Percentiles rank a stretch among this genome's conserved stretches.
Conservation (phyloP, 2,329 filamentous ascomycete genomes). For the Sphaerulina populicola region DNA sequence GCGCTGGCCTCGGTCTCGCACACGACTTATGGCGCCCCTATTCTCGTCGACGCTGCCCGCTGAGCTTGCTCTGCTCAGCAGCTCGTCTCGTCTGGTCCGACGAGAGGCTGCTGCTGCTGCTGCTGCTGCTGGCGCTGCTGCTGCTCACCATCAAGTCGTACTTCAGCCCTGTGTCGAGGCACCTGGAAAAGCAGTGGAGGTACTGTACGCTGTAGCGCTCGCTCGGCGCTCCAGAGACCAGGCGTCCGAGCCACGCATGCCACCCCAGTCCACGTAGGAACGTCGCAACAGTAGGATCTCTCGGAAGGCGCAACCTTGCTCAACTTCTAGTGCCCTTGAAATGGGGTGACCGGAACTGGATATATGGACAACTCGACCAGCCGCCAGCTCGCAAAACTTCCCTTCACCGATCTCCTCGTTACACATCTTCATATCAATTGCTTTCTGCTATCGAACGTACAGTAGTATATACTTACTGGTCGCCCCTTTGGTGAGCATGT, state of each 20-base stretch:
- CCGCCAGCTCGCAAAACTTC: constrained; percentile 8
- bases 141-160: too few relatives aligned
- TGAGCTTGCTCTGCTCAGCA: neutral
- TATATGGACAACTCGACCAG: constrained; percentile 20
- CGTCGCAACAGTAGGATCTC: constrained; percentile 11
- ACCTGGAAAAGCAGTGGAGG: neutral
- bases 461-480: neutral
- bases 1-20: neutral
- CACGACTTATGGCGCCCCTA: constrained; percentile 4
- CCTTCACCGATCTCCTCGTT: constrained; percentile 13
- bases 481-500: constrained; percentile 16
- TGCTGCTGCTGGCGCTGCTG: too few relatives aligned
- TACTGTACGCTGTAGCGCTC: neutral
- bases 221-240: constrained; percentile 4
- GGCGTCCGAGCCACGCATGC: constrained; percentile 11
- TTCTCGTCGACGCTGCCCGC: neutral
- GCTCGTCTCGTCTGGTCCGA: too few relatives aligned
- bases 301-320: constrained; percentile 11
- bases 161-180: constrained; percentile 7
- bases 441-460: constrained; percentile 1
- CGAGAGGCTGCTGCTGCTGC: too few relatives aligned
- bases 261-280: constrained; percentile 8
- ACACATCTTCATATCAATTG: constrained; percentile 8
- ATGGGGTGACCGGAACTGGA: constrained; percentile 14
- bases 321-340: constrained; percentile 12